phyloP scores from a whole-genome alignment of 208 protist species.

The Leishmania gerbilli region DNA sequence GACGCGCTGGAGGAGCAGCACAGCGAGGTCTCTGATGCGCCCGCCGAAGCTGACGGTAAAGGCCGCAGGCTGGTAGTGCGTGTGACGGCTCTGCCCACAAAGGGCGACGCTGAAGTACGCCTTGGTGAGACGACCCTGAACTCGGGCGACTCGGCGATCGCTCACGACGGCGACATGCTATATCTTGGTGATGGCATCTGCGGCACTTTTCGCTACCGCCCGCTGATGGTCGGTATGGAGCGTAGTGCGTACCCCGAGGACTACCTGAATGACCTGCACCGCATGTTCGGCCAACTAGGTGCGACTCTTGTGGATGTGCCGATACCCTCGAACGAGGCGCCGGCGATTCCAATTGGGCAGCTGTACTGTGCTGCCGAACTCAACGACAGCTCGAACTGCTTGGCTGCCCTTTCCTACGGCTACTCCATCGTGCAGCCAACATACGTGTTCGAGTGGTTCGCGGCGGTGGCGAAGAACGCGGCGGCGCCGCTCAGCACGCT shows the following conservation, averaged over 20 bases:
- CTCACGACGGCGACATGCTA: conserved; percentile 53
- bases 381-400: conserved; percentile 54
- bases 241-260: conserved; percentile 37
- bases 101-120: conserved; percentile 40
- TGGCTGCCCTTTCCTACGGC: conserved; percentile 65
- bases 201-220: conserved; percentile 63
- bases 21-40: background rate
- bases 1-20: conserved; percentile 7
- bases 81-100: conserved; percentile 42
- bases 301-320: conserved; percentile 62
- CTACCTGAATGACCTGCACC: conserved; percentile 50
- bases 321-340: conserved; percentile 16
- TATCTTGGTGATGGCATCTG: conserved; percentile 44
- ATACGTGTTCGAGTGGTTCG: conserved; percentile 86
- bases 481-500: conserved; percentile 61
- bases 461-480: conserved; percentile 56
- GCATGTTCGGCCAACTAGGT: conserved; percentile 66
- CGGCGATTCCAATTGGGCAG: conserved; percentile 54
- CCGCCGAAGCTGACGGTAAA: background rate
- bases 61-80: conserved; percentile 56
- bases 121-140: conserved; percentile 41
- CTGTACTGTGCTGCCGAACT: conserved; percentile 62
- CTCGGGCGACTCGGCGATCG: conserved; percentile 37
- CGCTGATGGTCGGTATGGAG: conserved; percentile 72
- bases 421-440: conserved; percentile 73